These are phyloP conservation scores for Wakefieldia striispora DNA, from an alignment of 768 basidiomycete species.

Conservation along the genomic window DNA sequence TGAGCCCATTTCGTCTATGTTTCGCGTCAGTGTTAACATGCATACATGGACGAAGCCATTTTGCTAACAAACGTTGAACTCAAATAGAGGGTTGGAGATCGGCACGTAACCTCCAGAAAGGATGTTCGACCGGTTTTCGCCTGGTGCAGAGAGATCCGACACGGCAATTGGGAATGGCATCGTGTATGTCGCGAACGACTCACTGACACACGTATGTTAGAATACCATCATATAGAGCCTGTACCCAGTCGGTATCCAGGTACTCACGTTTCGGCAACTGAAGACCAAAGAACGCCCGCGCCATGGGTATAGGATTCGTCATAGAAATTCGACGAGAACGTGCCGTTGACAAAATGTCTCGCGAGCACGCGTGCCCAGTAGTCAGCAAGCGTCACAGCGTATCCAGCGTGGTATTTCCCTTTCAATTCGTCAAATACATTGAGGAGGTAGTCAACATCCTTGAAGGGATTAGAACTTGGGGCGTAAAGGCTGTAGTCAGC, in stretches of 20 bases:
- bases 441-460: constrained; percentile 14
- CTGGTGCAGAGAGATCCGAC: constrained; percentile 21
- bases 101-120: constrained; percentile 27
- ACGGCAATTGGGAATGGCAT: constrained; percentile 44
- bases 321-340: constrained; percentile 31
- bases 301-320: constrained; percentile 32
- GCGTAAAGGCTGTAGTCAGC: constrained; percentile 16
- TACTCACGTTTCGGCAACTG: constrained; percentile 33
- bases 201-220: constrained; percentile 17
- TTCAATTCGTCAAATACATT: constrained; percentile 24
- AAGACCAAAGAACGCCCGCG: constrained; percentile 35
- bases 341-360: constrained; percentile 41
- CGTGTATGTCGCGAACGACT: constrained; percentile 31
- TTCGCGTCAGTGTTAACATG: neutral
- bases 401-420: constrained; percentile 33
- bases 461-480: constrained; percentile 21
- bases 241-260: neutral
- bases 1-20: constrained; percentile 39
- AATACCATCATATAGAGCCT: neutral
- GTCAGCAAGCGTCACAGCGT: constrained; percentile 30
- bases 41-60: neutral
- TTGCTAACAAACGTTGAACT: constrained; percentile 35
- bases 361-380: constrained; percentile 27
- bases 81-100: constrained; percentile 32
- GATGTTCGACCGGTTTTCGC: constrained; percentile 24